Conservation (phyloP, 2,329 filamentous ascomycete genomes). For the Fusarium graminum region DNA sequence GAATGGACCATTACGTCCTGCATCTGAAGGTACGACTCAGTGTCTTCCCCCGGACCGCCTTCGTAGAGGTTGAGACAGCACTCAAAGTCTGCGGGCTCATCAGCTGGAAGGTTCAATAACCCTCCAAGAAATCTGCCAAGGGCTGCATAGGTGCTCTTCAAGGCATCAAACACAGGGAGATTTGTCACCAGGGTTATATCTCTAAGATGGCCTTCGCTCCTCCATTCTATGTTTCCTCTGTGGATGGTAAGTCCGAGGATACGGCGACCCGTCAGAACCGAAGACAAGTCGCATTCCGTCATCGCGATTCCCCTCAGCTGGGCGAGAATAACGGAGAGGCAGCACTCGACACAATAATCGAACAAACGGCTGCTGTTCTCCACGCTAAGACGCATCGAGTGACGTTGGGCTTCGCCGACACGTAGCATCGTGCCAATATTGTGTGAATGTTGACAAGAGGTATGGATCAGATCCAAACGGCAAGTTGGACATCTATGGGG, state of each 20-base stretch:
- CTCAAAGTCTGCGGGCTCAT: neutral
- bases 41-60: no score
- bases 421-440: neutral
- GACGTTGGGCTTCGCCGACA: neutral
- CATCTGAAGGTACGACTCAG: no score
- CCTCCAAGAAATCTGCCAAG: neutral
- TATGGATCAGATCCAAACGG: neutral
- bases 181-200: neutral
- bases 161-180: neutral
- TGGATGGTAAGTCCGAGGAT: neutral
- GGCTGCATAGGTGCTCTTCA: neutral
- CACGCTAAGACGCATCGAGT: neutral
- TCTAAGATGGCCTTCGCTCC: neutral
- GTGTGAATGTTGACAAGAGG: neutral
- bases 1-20: no score
- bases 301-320: neutral
- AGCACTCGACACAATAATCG: neutral
- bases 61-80: neutral
- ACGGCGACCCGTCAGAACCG: neutral
- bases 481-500: slow-evolving; percentile 11
- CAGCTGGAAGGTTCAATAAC: neutral
- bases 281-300: neutral
- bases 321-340: neutral
- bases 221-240: neutral
- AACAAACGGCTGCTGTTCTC: neutral